Conservation (phyloP, 2,329 filamentous ascomycete species). For the Aspergillus piperis region DNA sequence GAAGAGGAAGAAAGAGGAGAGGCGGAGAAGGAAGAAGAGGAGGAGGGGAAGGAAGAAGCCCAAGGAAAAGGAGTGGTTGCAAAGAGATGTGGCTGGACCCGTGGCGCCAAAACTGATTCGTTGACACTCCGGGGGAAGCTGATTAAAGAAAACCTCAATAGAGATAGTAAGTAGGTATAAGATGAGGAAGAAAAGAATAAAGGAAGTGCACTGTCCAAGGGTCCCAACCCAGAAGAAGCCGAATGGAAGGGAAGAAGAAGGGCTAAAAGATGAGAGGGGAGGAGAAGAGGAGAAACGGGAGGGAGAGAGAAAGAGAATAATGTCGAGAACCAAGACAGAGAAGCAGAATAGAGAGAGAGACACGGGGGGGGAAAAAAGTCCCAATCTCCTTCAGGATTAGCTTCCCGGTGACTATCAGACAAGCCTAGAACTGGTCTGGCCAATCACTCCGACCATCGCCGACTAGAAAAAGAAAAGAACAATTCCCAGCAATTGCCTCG, state of each 20-base stretch:
- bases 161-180: conserved; percentile 9
- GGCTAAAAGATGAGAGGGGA: conserved; percentile 8
- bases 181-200: conserved; percentile 14
- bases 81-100: conserved; percentile 11
- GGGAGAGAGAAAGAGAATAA: conserved; percentile 5
- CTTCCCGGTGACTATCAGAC: not conserved
- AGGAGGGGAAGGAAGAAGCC: conserved; percentile 13
- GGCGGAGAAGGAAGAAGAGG: conserved; percentile 6
- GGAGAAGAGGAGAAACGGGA: conserved; percentile 8
- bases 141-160: not conserved
- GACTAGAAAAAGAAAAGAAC: not conserved
- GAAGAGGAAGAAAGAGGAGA: conserved; percentile 5
- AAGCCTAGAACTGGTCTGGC: not conserved
- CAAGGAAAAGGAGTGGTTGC: conserved; percentile 13
- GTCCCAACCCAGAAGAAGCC: not conserved
- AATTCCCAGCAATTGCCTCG: not conserved
- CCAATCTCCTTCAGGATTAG: not conserved
- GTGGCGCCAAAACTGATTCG: conserved; percentile 5
- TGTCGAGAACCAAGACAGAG: not conserved
- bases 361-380: not conserved
- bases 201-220: conserved; percentile 10
- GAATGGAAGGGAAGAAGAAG: conserved; percentile 4
- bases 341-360: conserved; percentile 2
- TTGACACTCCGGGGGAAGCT: not conserved
- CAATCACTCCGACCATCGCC: not conserved